Evolutionary conservation across 495 filamentous ascomycete genomes (phyloP).

Genomic region (Cercophora newfieldiana): DNA sequence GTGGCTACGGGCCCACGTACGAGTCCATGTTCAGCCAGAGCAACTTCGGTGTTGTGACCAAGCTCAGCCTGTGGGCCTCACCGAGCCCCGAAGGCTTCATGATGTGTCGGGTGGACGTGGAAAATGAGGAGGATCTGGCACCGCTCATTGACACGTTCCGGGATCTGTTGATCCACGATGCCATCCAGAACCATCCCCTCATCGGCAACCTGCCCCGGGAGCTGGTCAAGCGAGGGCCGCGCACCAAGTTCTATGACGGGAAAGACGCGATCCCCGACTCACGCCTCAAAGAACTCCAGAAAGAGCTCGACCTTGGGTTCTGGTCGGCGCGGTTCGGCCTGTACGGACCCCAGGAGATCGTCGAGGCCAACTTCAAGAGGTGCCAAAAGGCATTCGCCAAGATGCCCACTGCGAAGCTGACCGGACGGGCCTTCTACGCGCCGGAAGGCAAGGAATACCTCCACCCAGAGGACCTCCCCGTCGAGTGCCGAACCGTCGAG

Average conservation of each 20-base stretch:
- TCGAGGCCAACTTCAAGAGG: conserved; percentile 22
- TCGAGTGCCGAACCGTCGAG: conserved; percentile 26
- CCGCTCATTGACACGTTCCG: conserved; percentile 31
- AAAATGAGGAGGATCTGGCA: conserved; percentile 38
- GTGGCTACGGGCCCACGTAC: conserved; percentile 22
- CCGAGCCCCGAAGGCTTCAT: conserved; percentile 46
- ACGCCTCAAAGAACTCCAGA: conserved; percentile 14
- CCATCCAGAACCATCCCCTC: conserved; percentile 41
- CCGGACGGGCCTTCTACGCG: not conserved
- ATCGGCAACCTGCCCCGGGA: conserved; percentile 41
- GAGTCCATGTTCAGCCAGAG: conserved; percentile 49
- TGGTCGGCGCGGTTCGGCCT: conserved; percentile 27
- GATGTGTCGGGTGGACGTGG: conserved; percentile 47
- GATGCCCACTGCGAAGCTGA: not conserved
- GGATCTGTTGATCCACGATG: conserved; percentile 35
- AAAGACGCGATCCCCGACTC: conserved; percentile 18
- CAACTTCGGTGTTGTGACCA: conserved; percentile 49
- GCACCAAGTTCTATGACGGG: conserved; percentile 14
- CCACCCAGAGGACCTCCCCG: conserved; percentile 22
- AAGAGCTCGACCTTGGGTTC: not conserved
- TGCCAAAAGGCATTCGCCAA: conserved; percentile 13
- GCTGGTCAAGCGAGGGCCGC: conserved; percentile 18
- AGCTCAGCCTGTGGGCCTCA: conserved; percentile 44
- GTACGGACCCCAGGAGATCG: conserved; percentile 37
- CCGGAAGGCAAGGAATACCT: not conserved